Evolutionary conservation across 2,329 filamentous ascomycete genomes (phyloP), one percentile per base, ranked within the genome.

Genomic region (Allantophomopsis lycopodina): DNA sequence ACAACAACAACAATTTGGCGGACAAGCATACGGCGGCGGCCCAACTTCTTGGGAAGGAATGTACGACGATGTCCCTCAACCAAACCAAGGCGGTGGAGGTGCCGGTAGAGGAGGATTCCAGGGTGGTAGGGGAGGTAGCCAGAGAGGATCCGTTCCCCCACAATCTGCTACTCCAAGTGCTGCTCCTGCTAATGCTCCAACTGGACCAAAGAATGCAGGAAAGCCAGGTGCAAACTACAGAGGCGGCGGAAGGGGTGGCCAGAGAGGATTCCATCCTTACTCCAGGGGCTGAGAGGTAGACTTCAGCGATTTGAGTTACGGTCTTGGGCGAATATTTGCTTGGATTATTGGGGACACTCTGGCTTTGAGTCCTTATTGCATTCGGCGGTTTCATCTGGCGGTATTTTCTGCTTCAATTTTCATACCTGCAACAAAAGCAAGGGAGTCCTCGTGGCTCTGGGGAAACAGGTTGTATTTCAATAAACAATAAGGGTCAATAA

Each of bases 1-100:
- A 28, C 78, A 79, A 55, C 68, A 78, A 7, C 47, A 49, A 41
- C 47, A 61, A 35, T 50, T 55, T 28, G 51, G 54, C 32, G 44
- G 44, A 21, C 47, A 47, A 15, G 60, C 53, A 53, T 60, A 40
- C 57, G 68, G 58, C 52, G 76, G 75, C 35, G 77, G 76, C 13
- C 81, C 82, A n/a, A 85, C 83, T 17, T 88, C 81, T 32, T 95
- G 88, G 87, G 89, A 96, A 59, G 89, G 89, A 53, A 94, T 94
- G 87, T 96, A 95, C 59, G 89, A 96, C 56, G 89, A 95, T 57
- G 84, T 88, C 2, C 88, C 87, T 13, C 85, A 89, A 55, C 85
- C 85, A 5, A 42, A 63, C 13, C 69, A 65, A 36, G 66, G 69
- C 38, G 62, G 55, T n/a, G 60, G 66, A 44, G 60, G 65, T 42